Evolutionary conservation across 331 rosid genomes (phyloP).

Genomic region (Stylosanthes scabra): DNA sequence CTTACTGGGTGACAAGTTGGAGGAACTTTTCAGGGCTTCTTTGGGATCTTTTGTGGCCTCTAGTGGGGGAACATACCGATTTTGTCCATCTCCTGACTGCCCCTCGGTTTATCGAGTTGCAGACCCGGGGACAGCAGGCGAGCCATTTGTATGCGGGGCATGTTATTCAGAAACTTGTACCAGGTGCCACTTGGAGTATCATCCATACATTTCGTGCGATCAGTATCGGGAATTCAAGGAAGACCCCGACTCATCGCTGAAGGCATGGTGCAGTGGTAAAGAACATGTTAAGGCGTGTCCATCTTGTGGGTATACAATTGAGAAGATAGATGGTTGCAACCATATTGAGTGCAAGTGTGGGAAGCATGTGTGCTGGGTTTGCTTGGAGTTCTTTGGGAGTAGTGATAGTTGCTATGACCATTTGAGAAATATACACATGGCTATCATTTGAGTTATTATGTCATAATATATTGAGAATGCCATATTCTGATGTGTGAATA

Average conservation of each 20-base stretch:
- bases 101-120: slow-evolving; percentile 84
- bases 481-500: slow-evolving; percentile 19
- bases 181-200: slow-evolving; percentile 87
- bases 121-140: slow-evolving; percentile 50
- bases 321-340: slow-evolving; percentile 94
- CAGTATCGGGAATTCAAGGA: slow-evolving; percentile 69
- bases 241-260: slow-evolving; percentile 84
- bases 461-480: background rate
- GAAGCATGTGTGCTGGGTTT: slow-evolving; percentile 92
- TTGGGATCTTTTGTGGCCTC: slow-evolving; percentile 73
- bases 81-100: slow-evolving; percentile 97
- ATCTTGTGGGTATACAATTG: slow-evolving; percentile 67
- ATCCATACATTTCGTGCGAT: slow-evolving; percentile 81
- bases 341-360: slow-evolving; percentile 90
- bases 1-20: slow-evolving; percentile 66
- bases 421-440: slow-evolving; percentile 66
- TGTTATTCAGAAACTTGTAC: slow-evolving; percentile 90
- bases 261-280: slow-evolving; percentile 81
- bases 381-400: slow-evolving; percentile 61
- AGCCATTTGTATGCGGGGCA: slow-evolving; percentile 79
- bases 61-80: slow-evolving; percentile 68
- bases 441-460: slow-evolving; percentile 44
- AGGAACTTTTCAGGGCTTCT: slow-evolving; percentile 91
- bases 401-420: slow-evolving; percentile 83
- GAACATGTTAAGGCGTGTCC: slow-evolving; percentile 84